A percentile compares a stretch with the other conserved stretches of the same genome.
Conservation (phyloP, 305 asterid genomes). For the Coffea humblotiana region DNA sequence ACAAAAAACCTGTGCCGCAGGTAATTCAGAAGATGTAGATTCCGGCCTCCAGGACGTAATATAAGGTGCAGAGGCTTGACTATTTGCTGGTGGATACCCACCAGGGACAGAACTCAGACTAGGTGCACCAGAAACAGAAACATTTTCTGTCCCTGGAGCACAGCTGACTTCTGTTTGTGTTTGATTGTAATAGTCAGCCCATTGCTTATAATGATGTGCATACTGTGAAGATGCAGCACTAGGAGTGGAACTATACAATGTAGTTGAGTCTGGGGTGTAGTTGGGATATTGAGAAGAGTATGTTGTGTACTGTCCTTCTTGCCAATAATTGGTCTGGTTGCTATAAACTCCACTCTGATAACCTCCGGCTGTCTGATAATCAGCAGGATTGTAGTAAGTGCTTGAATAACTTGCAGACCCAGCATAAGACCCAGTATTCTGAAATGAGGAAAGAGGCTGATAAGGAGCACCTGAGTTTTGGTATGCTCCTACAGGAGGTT, state of each 20-base stretch:
- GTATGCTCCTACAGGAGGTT: slow-evolving; percentile 81
- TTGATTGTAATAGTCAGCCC: slow-evolving; percentile 92
- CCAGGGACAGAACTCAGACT: slow-evolving; percentile 56
- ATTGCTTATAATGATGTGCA: slow-evolving; percentile 78
- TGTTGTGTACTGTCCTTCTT: slow-evolving; percentile 72
- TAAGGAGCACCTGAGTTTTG: slow-evolving; percentile 99
- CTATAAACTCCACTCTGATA: slow-evolving; percentile 70
- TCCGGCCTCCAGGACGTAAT: slow-evolving; percentile 66
- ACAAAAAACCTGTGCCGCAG: slow-evolving; percentile 71
- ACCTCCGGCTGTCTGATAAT: slow-evolving; percentile 99
- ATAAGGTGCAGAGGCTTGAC: slow-evolving; percentile 58
- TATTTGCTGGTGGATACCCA: slow-evolving; percentile 60
- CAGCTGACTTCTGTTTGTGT: slow-evolving; percentile 91
- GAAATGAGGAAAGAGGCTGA: slow-evolving; percentile 99
- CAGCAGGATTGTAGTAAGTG: slow-evolving; percentile 99
- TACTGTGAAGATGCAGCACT: slow-evolving; percentile 63
- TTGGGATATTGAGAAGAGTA: slow-evolving; percentile 71
- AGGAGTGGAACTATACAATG: slow-evolving; percentile 65
- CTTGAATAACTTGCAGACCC: slow-evolving; percentile 98
- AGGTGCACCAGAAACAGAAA: slow-evolving; percentile 56
- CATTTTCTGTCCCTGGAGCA: slow-evolving; percentile 98
- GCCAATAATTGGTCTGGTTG: slow-evolving; percentile 77
- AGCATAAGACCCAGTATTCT: slow-evolving; percentile 98
- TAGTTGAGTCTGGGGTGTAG: slow-evolving; percentile 64
- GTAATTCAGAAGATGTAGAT: slow-evolving; percentile 51